Evolutionary conservation across 1,284 basidiomycete species (phyloP), one percentile per base, ranked within the genome.

Genomic region (Tilletia indica): DNA sequence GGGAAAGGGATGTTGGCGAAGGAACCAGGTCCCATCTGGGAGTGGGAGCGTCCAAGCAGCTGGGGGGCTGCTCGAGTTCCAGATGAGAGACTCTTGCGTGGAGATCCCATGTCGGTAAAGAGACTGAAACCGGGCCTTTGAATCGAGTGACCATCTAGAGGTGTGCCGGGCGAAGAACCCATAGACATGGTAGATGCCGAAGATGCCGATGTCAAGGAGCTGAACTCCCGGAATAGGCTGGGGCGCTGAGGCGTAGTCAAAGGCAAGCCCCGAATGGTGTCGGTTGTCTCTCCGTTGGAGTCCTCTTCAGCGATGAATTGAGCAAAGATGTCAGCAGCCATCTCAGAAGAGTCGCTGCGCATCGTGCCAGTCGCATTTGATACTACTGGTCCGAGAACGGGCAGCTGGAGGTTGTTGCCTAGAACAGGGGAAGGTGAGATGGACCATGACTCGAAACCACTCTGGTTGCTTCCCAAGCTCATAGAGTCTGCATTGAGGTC

Each of bases 281-380:
- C 61, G 6, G 38, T 39, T 19, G 31, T 42, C 14, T 64, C 61
- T 14, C 36, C 61, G 56, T 58, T 21, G 5, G 61, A 25, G 16
- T 25, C 31, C 31, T 64, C 61, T 5, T 64, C 61, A 34, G 61
- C 31, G 61, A 64, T 64, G 61, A 39, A 64, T 42, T 64, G 61
- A n/a, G 61, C 61, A 21, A 64, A 64, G 61, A 64, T 64, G 34
- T 64, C 61, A 38, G 61, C 61, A 14, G 61, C 61, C 61, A 39
- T 64, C 38, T 42, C 61, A 4, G 38, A 39, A 6, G 61, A 39
- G 61, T 42, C 61, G 38, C 61, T 64, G 31, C 61, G 34, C 31
- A 64, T 21, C 12, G 36, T n/a, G 31, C 34, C 36, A 34, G 61
- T 39, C 14, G 4, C 6, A 19, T n/a, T 19, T 9, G 34, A 3